Evolutionary conservation across 495 filamentous ascomycete species (phyloP).

Genomic region (Thermothielavioides terrestris): DNA sequence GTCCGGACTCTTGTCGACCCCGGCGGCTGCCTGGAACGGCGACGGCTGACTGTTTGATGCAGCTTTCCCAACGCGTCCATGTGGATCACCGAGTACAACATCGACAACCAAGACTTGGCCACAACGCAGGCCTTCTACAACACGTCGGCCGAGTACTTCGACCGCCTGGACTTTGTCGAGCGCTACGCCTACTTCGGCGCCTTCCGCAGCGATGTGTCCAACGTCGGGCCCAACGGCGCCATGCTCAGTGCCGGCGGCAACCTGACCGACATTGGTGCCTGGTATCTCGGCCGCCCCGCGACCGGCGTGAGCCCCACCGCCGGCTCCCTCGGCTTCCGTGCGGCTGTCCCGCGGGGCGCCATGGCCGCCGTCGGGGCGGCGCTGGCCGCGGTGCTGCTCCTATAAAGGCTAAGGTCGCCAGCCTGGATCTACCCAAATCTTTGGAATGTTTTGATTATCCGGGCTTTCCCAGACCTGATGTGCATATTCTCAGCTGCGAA

Average conservation of each 20-base stretch:
- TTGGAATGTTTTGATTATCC: no score
- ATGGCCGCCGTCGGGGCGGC: background rate
- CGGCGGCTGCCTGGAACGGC: background rate
- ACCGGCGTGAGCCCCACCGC: conserved; percentile 32
- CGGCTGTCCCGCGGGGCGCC: background rate
- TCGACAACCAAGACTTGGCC: conserved; percentile 39
- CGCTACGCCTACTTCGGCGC: conserved; percentile 67
- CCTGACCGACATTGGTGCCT: conserved; percentile 64
- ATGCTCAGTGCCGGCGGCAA: conserved; percentile 54
- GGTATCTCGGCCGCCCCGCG: conserved; percentile 54
- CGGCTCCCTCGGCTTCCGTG: background rate
- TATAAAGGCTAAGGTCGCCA: no score
- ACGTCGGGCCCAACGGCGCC: conserved; percentile 59
- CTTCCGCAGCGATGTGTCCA: conserved; percentile 56
- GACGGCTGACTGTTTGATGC: background rate
- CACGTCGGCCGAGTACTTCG: conserved; percentile 52
- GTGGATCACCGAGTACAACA: conserved; percentile 69
- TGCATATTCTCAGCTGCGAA: no score
- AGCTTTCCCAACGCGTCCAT: conserved; percentile 52
- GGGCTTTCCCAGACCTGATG: no score
- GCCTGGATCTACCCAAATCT: no score
- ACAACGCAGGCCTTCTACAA: conserved; percentile 59
- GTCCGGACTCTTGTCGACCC: conserved; percentile 1
- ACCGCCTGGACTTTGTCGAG: conserved; percentile 49
- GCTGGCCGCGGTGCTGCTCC: background rate